Percentiles rank a stretch among this genome's conserved stretches.
phyloP scores from a whole-genome alignment of 2,329 filamentous ascomycete species.

The Botrytis medusae region DNA sequence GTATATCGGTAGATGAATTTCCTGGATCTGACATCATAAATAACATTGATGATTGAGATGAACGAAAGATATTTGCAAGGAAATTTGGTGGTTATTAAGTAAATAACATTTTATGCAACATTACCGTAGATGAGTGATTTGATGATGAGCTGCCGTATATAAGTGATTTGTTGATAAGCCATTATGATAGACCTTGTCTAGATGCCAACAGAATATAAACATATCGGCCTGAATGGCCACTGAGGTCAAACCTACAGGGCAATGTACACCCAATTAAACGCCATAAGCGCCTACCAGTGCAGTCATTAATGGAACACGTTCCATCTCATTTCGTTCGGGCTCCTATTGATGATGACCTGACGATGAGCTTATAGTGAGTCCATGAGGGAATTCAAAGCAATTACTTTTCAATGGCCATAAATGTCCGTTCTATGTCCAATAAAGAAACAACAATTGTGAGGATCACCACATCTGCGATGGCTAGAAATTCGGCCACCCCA shows the following conservation, averaged over 20 bases:
- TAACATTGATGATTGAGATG: too few species aligned
- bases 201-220: neutral
- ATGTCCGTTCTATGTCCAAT: neutral
- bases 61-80: neutral
- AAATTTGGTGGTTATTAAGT: neutral
- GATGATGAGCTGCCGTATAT: neutral
- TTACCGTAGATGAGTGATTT: too few species aligned
- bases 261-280: neutral
- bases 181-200: neutral
- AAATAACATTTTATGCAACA: too few species aligned
- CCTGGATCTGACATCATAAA: neutral
- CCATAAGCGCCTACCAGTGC: neutral
- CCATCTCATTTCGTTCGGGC: fast-evolving
- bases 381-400: fast-evolving
- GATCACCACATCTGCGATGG: neutral
- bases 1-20: too few species aligned
- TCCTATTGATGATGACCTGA: neutral
- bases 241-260: neutral
- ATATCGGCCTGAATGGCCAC: neutral
- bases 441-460: neutral
- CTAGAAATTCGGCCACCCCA: neutral
- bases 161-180: too few species aligned
- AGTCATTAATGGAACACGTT: too few species aligned
- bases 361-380: fast-evolving
- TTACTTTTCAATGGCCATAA: fast-evolving